Conservation (phyloP, 352 stramenopile species). For the Phytopythium mirpurense region DNA sequence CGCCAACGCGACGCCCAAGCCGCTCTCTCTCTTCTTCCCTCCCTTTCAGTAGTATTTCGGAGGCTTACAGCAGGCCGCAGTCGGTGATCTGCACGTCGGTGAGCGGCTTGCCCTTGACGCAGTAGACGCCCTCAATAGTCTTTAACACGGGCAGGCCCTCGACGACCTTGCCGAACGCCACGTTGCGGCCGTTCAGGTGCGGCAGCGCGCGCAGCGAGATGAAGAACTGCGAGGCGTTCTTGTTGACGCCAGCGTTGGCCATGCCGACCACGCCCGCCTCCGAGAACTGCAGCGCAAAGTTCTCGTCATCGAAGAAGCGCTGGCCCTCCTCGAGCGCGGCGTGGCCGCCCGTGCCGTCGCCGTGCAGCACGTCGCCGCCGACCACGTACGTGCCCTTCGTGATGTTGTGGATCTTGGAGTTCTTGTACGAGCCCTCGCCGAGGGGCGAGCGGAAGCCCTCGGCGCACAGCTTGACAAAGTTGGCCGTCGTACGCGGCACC, state of each 20-base stretch:
- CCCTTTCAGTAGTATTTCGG: too few relatives aligned
- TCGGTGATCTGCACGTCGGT: constrained; percentile 75
- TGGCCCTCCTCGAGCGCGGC: constrained; percentile 61
- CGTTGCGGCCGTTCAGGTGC: constrained; percentile 85
- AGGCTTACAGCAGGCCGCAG: constrained; percentile 71
- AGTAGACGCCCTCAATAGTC: constrained; percentile 79
- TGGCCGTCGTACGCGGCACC: constrained; percentile 64
- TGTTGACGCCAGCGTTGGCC: constrained; percentile 97
- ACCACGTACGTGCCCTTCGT: constrained; percentile 78
- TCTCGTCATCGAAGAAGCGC: constrained; percentile 84
- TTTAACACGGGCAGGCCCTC: constrained; percentile 80
- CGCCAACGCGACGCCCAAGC: too few relatives aligned
- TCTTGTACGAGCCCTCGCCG: constrained; percentile 74
- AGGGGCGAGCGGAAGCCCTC: constrained; percentile 61
- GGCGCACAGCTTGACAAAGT: constrained; percentile 75
- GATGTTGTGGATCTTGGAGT: constrained; percentile 82
- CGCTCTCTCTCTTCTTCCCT: too few relatives aligned
- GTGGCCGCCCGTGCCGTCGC: constrained; percentile 72
- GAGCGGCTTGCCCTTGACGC: constrained; percentile 77
- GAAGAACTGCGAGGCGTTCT: constrained; percentile 99
- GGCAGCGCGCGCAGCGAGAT: constrained; percentile 89
- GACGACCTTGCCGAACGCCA: constrained; percentile 85
- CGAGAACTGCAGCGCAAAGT: constrained; percentile 83
- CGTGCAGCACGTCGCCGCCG: constrained; percentile 65
- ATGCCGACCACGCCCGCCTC: constrained; percentile 90